Base-by-base conservation (phyloP, 169 alveolate genomes). In the Plasmodium relictum region DNA sequence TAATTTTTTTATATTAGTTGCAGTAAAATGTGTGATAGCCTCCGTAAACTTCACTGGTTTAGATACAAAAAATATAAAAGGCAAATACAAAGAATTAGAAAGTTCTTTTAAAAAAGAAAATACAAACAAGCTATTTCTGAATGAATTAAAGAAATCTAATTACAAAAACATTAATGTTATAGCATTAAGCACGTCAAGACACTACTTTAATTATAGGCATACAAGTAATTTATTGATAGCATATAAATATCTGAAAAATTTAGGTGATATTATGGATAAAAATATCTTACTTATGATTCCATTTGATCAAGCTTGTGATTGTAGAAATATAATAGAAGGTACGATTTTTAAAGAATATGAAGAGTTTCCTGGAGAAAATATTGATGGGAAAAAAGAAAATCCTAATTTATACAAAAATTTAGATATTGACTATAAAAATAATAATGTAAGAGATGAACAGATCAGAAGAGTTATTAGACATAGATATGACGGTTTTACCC, bases 151-250 rank as follows among this genome's bases (percentile, higher is more conserved):
- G 39, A 92, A 85, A 20, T 10, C 41, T 6, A 89, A 91, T 48
- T 94, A 94, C 44, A 91, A 73, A 31, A 93, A 92, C 58, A 93
- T 63, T 9, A 88, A 76, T 41, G 92, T 92, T 41, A 90, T 88
- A 6, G 73, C 89, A 66, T 66, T 88, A 59, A 89, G 94, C 58
- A 94, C 96, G 12, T 94, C 96, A 31, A 70, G 95, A 31, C 92
- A 88, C 72, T 92, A 92, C 73, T 94, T 91, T 78, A 94, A 94
- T 73, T 94, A 94, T 45, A 73, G 96, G 20, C 96, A 94, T 56
- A 88, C 95, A 2, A 93, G 92, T 62, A 92, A 94, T 71, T 54
- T 80, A 68, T 58, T 80, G 12, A 80, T 72, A 44, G 85, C 90
- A 44, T 80, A 80, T 68, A 56, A 80, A 68, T 80, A 80, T 45